Conservation (phyloP, 257 asterid species). For the Rhazya stricta region DNA sequence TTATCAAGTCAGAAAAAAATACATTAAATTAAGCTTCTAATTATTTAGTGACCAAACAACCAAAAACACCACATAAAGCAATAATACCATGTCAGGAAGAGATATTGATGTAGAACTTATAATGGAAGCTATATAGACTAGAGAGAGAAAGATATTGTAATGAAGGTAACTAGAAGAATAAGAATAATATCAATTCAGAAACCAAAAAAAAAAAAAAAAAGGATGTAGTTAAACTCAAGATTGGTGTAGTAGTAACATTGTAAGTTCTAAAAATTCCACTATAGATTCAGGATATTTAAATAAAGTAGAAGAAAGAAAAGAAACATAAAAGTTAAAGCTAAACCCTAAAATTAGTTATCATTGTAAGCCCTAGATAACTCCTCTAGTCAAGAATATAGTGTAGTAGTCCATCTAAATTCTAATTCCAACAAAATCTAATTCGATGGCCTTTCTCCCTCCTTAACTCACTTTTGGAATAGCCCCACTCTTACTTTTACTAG, state of each 20-base stretch:
- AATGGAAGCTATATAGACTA: not conserved
- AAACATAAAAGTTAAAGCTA: too few species aligned
- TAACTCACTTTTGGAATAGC: not conserved
- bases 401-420: not conserved
- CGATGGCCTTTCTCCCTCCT: too few species aligned
- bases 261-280: too few species aligned
- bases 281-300: too few species aligned
- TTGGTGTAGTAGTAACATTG: too few species aligned
- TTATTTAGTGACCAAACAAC: not conserved
- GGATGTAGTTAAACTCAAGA: not conserved
- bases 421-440: not conserved
- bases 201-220: not conserved
- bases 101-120: not conserved
- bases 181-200: not conserved
- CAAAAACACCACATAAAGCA: not conserved
- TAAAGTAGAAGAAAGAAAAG: too few species aligned
- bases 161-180: not conserved
- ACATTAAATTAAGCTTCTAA: constrained; percentile 2
- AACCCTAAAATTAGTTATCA: not conserved
- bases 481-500: too few species aligned
- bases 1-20: constrained; percentile 5
- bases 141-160: not conserved
- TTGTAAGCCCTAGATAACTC: not conserved
- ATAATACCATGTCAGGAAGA: constrained; percentile 1
- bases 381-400: not conserved